Percentiles rank a stretch among this genome's conserved stretches.
phyloP scores from a whole-genome alignment of 441 rosid genomes.

The Breynia disticha region DNA sequence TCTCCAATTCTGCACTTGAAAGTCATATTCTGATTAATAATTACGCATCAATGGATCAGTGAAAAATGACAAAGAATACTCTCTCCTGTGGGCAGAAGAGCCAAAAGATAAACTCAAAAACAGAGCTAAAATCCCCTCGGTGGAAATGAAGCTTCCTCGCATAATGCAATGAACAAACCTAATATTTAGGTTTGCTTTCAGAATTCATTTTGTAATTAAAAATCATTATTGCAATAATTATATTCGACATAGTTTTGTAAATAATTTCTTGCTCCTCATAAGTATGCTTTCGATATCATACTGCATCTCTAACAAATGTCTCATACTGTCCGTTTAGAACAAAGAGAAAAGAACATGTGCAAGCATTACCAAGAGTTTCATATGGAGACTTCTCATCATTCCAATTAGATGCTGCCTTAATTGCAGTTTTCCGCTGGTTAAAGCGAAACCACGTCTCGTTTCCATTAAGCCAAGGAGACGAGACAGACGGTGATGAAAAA shows the following conservation, averaged over 20 bases:
- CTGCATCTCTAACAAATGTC: neutral
- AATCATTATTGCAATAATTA: too few relatives aligned
- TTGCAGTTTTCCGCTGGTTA: slow-evolving; percentile 50
- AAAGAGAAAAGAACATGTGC: neutral
- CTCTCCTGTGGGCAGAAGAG: neutral
- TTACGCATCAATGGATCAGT: neutral
- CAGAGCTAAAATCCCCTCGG: neutral
- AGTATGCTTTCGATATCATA: neutral
- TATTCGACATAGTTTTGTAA: neutral
- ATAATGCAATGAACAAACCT: too few relatives aligned
- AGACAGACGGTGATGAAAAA: slow-evolving; percentile 16
- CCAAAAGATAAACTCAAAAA: neutral
- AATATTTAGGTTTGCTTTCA: too few relatives aligned
- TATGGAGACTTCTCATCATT: slow-evolving; percentile 68
- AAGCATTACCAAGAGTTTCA: slow-evolving; percentile 69
- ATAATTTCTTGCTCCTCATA: neutral
- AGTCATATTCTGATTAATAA: neutral
- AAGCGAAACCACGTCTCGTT: slow-evolving; percentile 41
- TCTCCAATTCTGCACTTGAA: slow-evolving; percentile 55
- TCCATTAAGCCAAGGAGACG: slow-evolving; percentile 31
- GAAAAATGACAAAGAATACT: neutral
- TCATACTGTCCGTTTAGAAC: neutral
- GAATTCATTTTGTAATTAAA: too few relatives aligned
- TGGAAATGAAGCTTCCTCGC: neutral
- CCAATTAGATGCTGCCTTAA: slow-evolving; percentile 68